Conservation (phyloP, 352 stramenopile species). For the Globisporangium viniferum region DNA sequence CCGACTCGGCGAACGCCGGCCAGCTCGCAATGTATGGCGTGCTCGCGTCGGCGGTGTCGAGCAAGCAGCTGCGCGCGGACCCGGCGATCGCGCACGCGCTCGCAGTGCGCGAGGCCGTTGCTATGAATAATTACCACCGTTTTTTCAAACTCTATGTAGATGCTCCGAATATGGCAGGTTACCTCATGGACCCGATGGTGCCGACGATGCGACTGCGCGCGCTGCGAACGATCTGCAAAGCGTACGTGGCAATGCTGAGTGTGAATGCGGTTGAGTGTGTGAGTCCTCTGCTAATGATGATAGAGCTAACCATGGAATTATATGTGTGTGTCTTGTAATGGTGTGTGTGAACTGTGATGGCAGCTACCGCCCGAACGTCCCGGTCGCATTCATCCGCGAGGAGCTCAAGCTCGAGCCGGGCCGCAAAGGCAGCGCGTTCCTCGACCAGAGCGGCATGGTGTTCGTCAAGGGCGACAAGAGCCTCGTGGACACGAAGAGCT, state of each 20-base stretch:
- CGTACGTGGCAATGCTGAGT: conserved; percentile 41
- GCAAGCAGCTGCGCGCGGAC: conserved; percentile 42
- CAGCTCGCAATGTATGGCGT: conserved; percentile 86
- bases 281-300: background rate
- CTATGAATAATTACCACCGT: conserved; percentile 84
- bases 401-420: conserved; percentile 67
- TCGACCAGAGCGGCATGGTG: conserved; percentile 66
- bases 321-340: conserved; percentile 1
- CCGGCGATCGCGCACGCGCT: conserved; percentile 68
- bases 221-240: conserved; percentile 87
- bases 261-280: background rate
- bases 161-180: conserved; percentile 89
- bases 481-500: conserved; percentile 77
- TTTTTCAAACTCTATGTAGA: conserved; percentile 88
- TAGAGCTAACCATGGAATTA: background rate
- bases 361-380: conserved; percentile 73
- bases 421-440: conserved; percentile 68
- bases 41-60: conserved; percentile 42
- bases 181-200: conserved; percentile 88
- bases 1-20: conserved; percentile 69
- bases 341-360: background rate
- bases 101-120: conserved; percentile 73
- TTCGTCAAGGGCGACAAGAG: conserved; percentile 63
- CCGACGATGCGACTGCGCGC: conserved; percentile 74
- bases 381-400: conserved; percentile 65